phyloP scores from a whole-genome alignment of 202 grass and related monocot genomes.

The Panicum hallii region DNA sequence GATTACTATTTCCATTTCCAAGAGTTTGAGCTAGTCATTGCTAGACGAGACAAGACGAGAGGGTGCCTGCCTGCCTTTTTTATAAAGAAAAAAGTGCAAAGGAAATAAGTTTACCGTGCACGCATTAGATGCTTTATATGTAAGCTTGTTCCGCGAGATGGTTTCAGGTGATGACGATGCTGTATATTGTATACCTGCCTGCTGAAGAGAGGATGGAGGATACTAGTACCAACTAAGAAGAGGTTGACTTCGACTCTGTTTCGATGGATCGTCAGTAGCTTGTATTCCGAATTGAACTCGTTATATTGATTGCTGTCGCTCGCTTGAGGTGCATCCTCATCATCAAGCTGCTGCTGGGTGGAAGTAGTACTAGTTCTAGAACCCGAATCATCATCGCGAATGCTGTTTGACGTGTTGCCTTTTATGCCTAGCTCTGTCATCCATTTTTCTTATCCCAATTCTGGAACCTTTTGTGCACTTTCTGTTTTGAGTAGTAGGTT shows the following conservation, averaged over 20 bases:
- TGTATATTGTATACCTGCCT: not conserved
- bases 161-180: not conserved
- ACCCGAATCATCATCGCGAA: not conserved
- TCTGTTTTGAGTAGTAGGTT: constrained; percentile 10
- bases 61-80: not conserved
- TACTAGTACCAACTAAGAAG: no score
- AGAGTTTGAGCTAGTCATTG: not conserved
- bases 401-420: not conserved
- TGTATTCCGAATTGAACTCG: no score
- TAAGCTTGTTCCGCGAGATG: not conserved
- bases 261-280: no score
- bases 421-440: no score
- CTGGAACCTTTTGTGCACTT: not conserved
- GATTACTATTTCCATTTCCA: not conserved
- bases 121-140: not conserved
- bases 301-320: no score
- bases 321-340: no score
- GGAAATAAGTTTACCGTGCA: not conserved
- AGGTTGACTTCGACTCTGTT: no score
- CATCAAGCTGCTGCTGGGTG: no score
- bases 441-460: not conserved
- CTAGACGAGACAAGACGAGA: not conserved
- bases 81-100: not conserved
- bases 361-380: no score
- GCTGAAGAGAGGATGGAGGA: no score